Evolutionary conservation across 164 flowering plant genomes (phyloP).

Genomic region (Nymphaea colorata): DNA sequence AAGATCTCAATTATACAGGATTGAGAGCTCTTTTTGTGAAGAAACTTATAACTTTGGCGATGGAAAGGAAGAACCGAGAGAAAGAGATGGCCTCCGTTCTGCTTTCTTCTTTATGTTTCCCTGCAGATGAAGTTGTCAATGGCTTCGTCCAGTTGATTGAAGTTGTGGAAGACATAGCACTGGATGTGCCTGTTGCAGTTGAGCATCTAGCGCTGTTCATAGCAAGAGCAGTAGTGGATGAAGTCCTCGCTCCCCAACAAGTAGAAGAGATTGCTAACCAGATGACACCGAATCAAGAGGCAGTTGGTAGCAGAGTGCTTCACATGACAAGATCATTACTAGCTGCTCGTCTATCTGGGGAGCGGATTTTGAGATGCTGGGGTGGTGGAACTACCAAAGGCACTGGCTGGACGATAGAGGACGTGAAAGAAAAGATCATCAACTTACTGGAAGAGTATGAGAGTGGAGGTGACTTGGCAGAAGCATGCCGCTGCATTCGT

Average conservation of each 20-base stretch:
- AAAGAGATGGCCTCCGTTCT: constrained; percentile 86
- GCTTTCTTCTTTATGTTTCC: constrained; percentile 47
- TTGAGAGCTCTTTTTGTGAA: constrained; percentile 62
- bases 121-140: constrained; percentile 49
- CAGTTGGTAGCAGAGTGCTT: constrained; percentile 43
- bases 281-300: constrained; percentile 13
- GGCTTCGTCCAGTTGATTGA: constrained; percentile 64
- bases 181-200: constrained; percentile 53
- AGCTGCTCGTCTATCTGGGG: constrained; percentile 54
- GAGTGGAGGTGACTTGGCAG: constrained; percentile 53
- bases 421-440: constrained; percentile 53
- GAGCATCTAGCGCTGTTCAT: constrained; percentile 76
- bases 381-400: constrained; percentile 47
- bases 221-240: constrained; percentile 79
- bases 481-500: constrained; percentile 60
- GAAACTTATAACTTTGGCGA: constrained; percentile 58
- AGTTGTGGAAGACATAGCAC: constrained; percentile 69
- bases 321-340: constrained; percentile 56
- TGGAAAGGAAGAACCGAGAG: constrained; percentile 83
- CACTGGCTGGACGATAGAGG: constrained; percentile 55
- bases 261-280: constrained; percentile 53
- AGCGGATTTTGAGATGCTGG: constrained; percentile 53
- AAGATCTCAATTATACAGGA: constrained; percentile 18
- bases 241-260: constrained; percentile 65
- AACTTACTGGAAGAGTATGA: constrained; percentile 64